A percentile compares a stretch with the other conserved stretches of the same genome.
Evolutionary conservation across 495 filamentous ascomycete species (phyloP).

Genomic region (Podospora bellae-mahoneyi): DNA sequence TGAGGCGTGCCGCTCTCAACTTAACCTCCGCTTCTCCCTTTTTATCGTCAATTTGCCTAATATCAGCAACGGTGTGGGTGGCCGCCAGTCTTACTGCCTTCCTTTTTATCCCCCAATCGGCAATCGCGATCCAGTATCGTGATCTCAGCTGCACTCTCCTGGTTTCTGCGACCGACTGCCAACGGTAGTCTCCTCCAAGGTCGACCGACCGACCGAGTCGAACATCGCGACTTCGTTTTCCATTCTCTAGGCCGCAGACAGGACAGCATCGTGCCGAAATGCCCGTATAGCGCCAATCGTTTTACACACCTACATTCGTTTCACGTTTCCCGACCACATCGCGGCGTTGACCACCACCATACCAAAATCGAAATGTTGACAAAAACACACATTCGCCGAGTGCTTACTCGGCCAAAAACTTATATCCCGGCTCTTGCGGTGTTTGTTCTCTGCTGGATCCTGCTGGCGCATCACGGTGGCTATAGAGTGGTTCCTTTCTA

Average conservation of each 20-base stretch:
- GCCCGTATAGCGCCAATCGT: not conserved
- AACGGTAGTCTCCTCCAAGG: not conserved
- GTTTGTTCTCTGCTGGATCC: constrained; percentile 34
- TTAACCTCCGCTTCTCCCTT: not conserved
- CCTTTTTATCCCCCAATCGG: not conserved
- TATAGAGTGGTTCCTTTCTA: not conserved
- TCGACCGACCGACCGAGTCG: not conserved
- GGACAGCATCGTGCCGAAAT: not conserved
- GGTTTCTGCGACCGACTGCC: not conserved
- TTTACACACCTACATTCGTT: not conserved
- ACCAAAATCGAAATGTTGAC: constrained; percentile 12
- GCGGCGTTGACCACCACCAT: not conserved
- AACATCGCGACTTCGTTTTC: not conserved
- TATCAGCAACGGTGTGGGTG: not conserved
- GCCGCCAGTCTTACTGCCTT: not conserved
- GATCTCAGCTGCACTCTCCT: not conserved
- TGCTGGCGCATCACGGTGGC: constrained; percentile 17
- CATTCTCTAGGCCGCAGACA: not conserved
- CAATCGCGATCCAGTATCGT: not conserved
- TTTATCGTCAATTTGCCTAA: constrained; percentile 5
- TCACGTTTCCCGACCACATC: not conserved
- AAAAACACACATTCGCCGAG: constrained; percentile 47
- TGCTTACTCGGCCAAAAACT: constrained; percentile 45
- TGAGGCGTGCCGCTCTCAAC: not conserved
- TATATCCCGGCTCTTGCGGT: constrained; percentile 29